phyloP scores from a whole-genome alignment of 2,329 filamentous ascomycete genomes.

The Pseudocercospora crystallina region DNA sequence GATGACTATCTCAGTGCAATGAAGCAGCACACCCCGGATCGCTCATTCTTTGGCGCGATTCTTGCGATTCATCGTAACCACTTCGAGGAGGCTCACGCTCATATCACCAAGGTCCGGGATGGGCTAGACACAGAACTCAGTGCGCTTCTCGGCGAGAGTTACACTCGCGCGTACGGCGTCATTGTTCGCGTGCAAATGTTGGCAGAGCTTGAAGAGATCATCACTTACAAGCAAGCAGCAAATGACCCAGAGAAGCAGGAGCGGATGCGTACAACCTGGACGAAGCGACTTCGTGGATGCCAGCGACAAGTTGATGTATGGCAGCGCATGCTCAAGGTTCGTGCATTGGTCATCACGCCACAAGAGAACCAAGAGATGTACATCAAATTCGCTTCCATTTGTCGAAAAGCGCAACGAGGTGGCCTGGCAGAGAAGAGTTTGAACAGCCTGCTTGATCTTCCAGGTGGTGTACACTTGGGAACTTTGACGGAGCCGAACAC shows the following conservation, averaged over 20 bases:
- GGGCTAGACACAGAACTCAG: slow-evolving; percentile 94
- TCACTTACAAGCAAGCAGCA: slow-evolving; percentile 88
- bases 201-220: slow-evolving; percentile 96
- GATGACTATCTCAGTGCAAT: slow-evolving; percentile 94
- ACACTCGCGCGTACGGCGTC: slow-evolving; percentile 96
- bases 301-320: slow-evolving; percentile 97
- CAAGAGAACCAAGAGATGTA: slow-evolving; percentile 97
- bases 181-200: slow-evolving; percentile 99
- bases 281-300: slow-evolving; percentile 88
- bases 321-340: slow-evolving; percentile 95
- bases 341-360: slow-evolving; percentile 86
- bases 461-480: slow-evolving; percentile 53
- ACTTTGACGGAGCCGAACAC: slow-evolving; percentile 25
- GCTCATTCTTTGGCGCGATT: slow-evolving; percentile 97
- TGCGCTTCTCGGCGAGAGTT: slow-evolving; percentile 95
- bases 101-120: slow-evolving; percentile 88
- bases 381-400: slow-evolving; percentile 99
- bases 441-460: slow-evolving; percentile 75
- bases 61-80: slow-evolving; percentile 92
- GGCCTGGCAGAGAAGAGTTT: slow-evolving; percentile 94
- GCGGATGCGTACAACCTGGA: slow-evolving; percentile 92
- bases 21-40: slow-evolving; percentile 88
- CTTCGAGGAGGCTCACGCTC: slow-evolving; percentile 83
- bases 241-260: slow-evolving; percentile 80
- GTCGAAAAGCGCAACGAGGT: slow-evolving; percentile 91